These are phyloP conservation scores for Aspergillus japonicus DNA, from an alignment of 2,329 filamentous ascomycete species.

Conservation along the genomic window DNA sequence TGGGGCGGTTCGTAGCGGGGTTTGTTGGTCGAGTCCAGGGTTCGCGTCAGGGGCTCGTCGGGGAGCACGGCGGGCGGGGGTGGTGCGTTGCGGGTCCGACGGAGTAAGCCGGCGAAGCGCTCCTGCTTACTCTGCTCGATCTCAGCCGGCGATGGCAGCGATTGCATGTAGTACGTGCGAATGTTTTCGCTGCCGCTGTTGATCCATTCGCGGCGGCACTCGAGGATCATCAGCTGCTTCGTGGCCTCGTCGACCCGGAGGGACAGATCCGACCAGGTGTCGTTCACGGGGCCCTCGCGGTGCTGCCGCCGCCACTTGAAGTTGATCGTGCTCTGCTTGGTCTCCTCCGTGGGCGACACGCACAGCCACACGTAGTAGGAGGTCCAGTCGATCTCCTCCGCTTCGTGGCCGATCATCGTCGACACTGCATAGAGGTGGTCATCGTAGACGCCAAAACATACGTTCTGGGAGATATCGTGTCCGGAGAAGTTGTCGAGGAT, in stretches of 20 bases:
- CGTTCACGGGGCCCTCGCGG: constrained; percentile 68
- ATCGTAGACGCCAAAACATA: constrained; percentile 70
- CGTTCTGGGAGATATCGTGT: constrained; percentile 62
- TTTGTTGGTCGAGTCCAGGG: constrained; percentile 26
- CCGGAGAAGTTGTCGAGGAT: constrained; percentile 61
- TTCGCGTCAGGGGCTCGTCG: constrained; percentile 31
- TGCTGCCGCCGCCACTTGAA: constrained; percentile 66
- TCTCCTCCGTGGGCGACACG: constrained; percentile 54
- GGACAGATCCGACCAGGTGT: constrained; percentile 68
- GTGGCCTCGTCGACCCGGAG: constrained; percentile 61
- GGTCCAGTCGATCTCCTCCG: neutral
- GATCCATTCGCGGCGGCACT: constrained; percentile 68
- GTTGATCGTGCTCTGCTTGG: constrained; percentile 44
- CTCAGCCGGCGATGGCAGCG: constrained; percentile 34
- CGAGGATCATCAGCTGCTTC: constrained; percentile 60
- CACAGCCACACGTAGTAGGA: constrained; percentile 63
- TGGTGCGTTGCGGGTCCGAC: constrained; percentile 9
- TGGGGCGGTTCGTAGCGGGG: constrained; percentile 37
- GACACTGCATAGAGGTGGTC: constrained; percentile 68
- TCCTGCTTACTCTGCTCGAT: constrained; percentile 14
- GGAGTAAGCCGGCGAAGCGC: neutral
- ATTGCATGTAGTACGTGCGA: constrained; percentile 64
- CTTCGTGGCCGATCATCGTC: constrained; percentile 47
- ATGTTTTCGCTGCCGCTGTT: constrained; percentile 57
- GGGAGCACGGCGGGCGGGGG: constrained; percentile 18